Evolutionary conservation across 2,329 filamentous ascomycete genomes (phyloP), one percentile per base, ranked within the genome.

Genomic region (Aspergillus tamarii): DNA sequence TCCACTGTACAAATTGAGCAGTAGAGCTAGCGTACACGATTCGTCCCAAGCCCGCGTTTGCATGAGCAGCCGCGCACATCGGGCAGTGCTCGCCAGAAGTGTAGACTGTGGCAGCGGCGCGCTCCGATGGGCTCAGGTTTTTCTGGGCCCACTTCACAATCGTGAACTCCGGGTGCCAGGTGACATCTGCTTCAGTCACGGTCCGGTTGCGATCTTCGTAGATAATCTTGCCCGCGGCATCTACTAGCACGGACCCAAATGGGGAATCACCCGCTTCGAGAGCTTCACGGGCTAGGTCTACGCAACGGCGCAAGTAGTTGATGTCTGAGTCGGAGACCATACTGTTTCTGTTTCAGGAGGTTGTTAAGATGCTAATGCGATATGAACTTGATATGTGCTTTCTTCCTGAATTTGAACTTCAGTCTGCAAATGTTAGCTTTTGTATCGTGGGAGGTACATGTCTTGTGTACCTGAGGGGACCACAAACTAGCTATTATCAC

Each of bases 11-110:
- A 57, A 65, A 56, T 43, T 68, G 66, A 21, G 36, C 46, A 45
- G 62, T 34, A n/a, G 66, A 68, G 34, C 60, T 64, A 4, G 66
- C 66, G 28, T 66, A 68, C 3, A 68, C 58, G 28, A 68, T 68
- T 16, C 64, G 60, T 1, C 66, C 66, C 28, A 68, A 12, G 2
- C 66, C 66, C 28, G 59, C 66, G 56, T 64, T 61, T 4, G 66
- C 64, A 45, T 68, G 66, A 21, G 60, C 55, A 43, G 60, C 28
- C 11, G 66, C 16, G 34, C 66, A 67, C 66, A 67, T 67, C 12
- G 66, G 64, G 43, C 66, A 67, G 43, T 67, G 66, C 43, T 67
- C 66, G 46, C 64, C 62, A 12, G 66, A 67, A 4, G 66, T 67
- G 57, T 67, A 67, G 30, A 67, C 62, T 0, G 64, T 67, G 26